These are phyloP conservation scores for Claviceps quebecensis DNA, from an alignment of 2,329 filamentous ascomycete species.

Conservation along the genomic window DNA sequence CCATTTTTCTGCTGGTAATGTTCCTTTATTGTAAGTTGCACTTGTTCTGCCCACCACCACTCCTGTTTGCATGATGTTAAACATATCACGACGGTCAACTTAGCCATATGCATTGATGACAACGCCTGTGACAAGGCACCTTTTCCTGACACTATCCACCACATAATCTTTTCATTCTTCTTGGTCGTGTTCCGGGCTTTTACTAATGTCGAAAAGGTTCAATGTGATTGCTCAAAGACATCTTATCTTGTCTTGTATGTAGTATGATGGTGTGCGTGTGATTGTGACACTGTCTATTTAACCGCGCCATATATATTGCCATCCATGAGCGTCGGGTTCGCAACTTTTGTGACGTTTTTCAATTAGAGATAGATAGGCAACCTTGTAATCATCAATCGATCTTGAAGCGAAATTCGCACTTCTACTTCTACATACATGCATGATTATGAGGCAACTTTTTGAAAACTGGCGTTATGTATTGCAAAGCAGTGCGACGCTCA, in stretches of 20 bases:
- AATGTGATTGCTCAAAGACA: background rate
- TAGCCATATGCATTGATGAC: slow-evolving; percentile 34
- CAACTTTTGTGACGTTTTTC: too few relatives aligned
- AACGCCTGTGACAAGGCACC: slow-evolving; percentile 32
- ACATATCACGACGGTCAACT: slow-evolving; percentile 35
- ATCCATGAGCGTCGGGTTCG: too few relatives aligned
- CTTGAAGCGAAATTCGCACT: too few relatives aligned
- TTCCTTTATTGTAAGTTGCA: slow-evolving; percentile 14
- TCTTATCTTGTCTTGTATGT: background rate
- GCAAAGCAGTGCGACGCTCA: too few relatives aligned
- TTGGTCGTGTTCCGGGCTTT: background rate
- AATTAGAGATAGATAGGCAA: too few relatives aligned
- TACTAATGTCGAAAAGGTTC: slow-evolving; percentile 3
- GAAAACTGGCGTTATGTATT: too few relatives aligned
- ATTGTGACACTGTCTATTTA: too few relatives aligned
- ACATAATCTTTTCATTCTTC: background rate
- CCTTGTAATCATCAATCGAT: too few relatives aligned
- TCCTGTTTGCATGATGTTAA: slow-evolving; percentile 24
- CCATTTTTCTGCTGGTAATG: background rate
- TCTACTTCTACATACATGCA: too few relatives aligned
- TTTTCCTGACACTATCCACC: slow-evolving; percentile 13
- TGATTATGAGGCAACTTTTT: too few relatives aligned
- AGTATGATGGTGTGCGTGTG: background rate
- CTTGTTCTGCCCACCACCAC: background rate
- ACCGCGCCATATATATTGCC: too few relatives aligned